Conservation (phyloP, 805 yeast species). For the Komagataella pastoris region DNA sequence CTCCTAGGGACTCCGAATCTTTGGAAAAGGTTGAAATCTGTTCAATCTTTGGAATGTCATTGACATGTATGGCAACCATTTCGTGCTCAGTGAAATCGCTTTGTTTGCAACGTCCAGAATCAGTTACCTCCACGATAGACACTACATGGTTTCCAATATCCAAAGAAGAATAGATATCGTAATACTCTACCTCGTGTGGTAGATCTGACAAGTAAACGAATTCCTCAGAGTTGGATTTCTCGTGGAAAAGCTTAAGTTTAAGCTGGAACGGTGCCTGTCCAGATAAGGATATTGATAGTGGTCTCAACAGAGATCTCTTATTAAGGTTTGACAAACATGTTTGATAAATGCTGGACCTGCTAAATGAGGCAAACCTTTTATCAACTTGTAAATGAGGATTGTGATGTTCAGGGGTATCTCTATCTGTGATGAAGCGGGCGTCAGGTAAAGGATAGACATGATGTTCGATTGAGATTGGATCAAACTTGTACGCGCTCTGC, state of each 20-base stretch:
- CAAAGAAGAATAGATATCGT: conserved; percentile 34
- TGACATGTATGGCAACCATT: conserved; percentile 42
- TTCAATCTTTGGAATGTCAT: conserved; percentile 61
- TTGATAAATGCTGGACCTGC: conserved; percentile 6
- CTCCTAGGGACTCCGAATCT: conserved; percentile 10
- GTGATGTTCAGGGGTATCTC: not conserved
- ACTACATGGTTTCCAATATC: conserved; percentile 62
- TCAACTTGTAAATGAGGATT: not conserved
- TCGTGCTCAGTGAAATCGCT: conserved; percentile 26
- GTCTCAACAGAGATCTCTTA: conserved; percentile 19
- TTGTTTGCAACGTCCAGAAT: conserved; percentile 56
- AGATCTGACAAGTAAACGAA: conserved; percentile 30
- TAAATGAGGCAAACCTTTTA: conserved; percentile 3
- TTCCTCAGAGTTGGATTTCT: conserved; percentile 39
- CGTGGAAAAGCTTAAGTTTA: conserved; percentile 46
- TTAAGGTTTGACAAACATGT: conserved; percentile 16
- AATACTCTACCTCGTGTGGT: conserved; percentile 21
- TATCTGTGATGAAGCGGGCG: conserved; percentile 17
- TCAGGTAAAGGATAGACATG: conserved; percentile 50
- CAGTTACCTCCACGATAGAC: conserved; percentile 42
- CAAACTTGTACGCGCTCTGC: conserved; percentile 10
- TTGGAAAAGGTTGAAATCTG: conserved; percentile 6
- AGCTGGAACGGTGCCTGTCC: conserved; percentile 56
- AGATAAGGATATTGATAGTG: conserved; percentile 38
- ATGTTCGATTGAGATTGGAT: conserved; percentile 29